Conservation (phyloP, 2,329 filamentous ascomycete genomes). For the Fusarium acutatum region DNA sequence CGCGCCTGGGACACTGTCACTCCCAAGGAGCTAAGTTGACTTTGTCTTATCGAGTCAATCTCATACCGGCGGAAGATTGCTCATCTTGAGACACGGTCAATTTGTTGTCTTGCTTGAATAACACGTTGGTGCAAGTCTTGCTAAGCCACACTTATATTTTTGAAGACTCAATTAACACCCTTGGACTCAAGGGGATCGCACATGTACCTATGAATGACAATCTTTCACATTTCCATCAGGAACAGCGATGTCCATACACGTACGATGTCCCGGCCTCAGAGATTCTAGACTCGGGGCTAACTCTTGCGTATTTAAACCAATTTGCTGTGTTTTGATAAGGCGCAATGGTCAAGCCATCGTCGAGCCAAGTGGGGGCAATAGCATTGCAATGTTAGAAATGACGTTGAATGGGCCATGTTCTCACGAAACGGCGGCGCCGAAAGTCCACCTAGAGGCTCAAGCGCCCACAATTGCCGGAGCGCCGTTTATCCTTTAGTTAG, state of each 20-base stretch:
- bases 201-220: not conserved
- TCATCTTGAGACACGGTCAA: not conserved
- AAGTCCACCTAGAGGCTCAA: slow-evolving; percentile 21
- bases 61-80: not conserved
- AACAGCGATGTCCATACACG: not conserved
- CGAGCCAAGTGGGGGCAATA: slow-evolving; percentile 37
- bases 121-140: not conserved
- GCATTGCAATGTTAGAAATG: slow-evolving; percentile 24
- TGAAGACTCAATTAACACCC: not conserved
- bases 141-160: not conserved
- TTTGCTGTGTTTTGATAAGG: slow-evolving; percentile 18
- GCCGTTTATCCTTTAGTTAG: slow-evolving; percentile 5
- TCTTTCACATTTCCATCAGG: not conserved
- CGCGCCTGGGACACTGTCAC: slow-evolving; percentile 26
- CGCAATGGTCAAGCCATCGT: slow-evolving; percentile 24
- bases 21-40: slow-evolving; percentile 13
- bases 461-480: slow-evolving; percentile 28
- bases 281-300: slow-evolving; percentile 23
- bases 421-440: slow-evolving; percentile 16
- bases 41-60: slow-evolving; percentile 8
- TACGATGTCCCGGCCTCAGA: not conserved
- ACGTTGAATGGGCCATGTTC: slow-evolving; percentile 31
- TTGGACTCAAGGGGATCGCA: not conserved
- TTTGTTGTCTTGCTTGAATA: not conserved
- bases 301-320: slow-evolving; percentile 11